These are phyloP conservation scores for Daldinia loculata DNA, from an alignment of 495 filamentous ascomycete genomes.

Conservation along the genomic window DNA sequence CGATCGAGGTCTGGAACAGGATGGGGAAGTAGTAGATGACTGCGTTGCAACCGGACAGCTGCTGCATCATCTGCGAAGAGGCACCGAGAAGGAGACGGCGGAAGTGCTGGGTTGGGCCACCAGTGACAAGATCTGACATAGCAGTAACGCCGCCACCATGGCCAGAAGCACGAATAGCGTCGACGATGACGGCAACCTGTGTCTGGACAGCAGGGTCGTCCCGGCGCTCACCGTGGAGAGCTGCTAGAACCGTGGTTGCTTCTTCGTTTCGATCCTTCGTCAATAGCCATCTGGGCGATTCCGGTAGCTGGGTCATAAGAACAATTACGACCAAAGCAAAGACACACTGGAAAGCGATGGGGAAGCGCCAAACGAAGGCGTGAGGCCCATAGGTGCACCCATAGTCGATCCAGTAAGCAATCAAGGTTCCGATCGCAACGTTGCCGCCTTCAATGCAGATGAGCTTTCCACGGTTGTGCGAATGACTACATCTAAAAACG, in stretches of 20 bases:
- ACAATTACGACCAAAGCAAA: conserved; percentile 73
- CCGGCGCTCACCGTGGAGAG: conserved; percentile 68
- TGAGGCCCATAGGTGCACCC: conserved; percentile 73
- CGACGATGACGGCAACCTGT: conserved; percentile 69
- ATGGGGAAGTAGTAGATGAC: conserved; percentile 72
- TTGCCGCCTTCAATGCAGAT: conserved; percentile 86
- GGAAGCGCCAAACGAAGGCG: conserved; percentile 78
- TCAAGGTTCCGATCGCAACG: conserved; percentile 79
- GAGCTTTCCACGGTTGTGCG: conserved; percentile 79
- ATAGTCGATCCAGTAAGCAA: conserved; percentile 87
- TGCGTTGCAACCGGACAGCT: conserved; percentile 76
- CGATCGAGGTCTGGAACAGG: conserved; percentile 56
- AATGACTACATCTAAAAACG: conserved; percentile 68
- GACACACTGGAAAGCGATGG: conserved; percentile 82
- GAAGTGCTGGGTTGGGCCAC: conserved; percentile 72
- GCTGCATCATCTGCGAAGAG: conserved; percentile 78
- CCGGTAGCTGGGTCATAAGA: conserved; percentile 73
- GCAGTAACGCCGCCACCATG: conserved; percentile 62
- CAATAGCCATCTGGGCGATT: conserved; percentile 80
- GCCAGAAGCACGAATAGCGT: conserved; percentile 72
- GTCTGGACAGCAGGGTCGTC: conserved; percentile 62
- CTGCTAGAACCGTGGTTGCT: conserved; percentile 72
- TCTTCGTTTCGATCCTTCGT: conserved; percentile 72
- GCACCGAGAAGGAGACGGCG: conserved; percentile 69
- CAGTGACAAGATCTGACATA: conserved; percentile 64